A percentile compares a stretch with the other conserved stretches of the same genome.
phyloP scores from a whole-genome alignment of 352 stramenopile species.

The Pythium insidiosum region DNA sequence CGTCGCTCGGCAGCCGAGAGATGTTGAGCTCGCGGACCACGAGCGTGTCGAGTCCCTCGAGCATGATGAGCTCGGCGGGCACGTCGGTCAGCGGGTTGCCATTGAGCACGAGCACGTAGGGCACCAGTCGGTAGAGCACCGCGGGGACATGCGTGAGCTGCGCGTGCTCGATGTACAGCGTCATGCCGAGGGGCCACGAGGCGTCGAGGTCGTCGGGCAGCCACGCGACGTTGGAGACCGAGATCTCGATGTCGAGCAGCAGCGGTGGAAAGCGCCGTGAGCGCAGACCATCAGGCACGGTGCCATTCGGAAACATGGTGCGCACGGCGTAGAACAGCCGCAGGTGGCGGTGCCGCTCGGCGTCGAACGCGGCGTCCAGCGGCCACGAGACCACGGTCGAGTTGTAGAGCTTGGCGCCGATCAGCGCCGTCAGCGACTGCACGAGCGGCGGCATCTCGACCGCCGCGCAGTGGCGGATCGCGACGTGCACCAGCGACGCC shows the following conservation, averaged over 20 bases:
- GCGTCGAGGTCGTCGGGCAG: slow-evolving; percentile 7
- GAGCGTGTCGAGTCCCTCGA: no score
- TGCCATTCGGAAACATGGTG: slow-evolving; percentile 3
- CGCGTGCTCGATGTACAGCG: slow-evolving; percentile 5
- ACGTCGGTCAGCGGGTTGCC: no score
- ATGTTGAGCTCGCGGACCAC: neutral
- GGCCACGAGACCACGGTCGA: slow-evolving; percentile 7
- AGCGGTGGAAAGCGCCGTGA: neutral
- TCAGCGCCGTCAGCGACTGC: slow-evolving; percentile 15
- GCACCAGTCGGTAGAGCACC: no score
- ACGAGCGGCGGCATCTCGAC: slow-evolving; percentile 23
- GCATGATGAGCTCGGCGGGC: no score
- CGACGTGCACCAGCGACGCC: slow-evolving; percentile 13
- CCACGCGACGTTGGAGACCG: slow-evolving; percentile 1
- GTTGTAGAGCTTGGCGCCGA: slow-evolving; percentile 11
- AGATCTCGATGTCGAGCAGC: slow-evolving; percentile 8
- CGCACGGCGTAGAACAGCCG: slow-evolving; percentile 2
- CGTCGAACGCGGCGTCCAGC: slow-evolving; percentile 4
- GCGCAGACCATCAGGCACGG: slow-evolving; percentile 1
- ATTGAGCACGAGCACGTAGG: no score
- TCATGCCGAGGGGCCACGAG: slow-evolving; percentile 4
- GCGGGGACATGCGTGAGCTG: no score
- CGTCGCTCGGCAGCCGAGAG: neutral
- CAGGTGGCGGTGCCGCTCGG: neutral
- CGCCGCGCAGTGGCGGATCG: slow-evolving; percentile 27